Conservation (phyloP, 331 rosid genomes). For the Dryas integrifolia region DNA sequence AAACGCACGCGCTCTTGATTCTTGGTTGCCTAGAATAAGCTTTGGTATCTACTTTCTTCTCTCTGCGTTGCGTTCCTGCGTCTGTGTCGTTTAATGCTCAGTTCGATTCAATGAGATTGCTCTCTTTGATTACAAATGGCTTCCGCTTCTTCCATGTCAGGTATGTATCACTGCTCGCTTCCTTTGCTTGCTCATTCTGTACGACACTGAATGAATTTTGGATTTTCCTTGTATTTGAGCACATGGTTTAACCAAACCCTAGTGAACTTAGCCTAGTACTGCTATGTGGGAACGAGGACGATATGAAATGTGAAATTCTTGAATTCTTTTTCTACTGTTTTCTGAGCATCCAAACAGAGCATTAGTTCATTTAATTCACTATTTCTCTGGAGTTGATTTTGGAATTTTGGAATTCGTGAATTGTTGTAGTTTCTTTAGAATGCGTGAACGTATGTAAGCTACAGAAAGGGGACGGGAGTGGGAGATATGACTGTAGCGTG, state of each 20-base stretch:
- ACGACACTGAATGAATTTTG: constrained; percentile 5
- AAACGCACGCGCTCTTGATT: not conserved
- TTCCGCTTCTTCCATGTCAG: constrained; percentile 90
- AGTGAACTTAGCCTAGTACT: constrained; percentile 15
- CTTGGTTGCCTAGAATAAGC: not conserved
- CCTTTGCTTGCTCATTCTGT: constrained; percentile 17
- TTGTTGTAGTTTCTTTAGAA: constrained; percentile 83
- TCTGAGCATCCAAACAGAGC: constrained; percentile 17
- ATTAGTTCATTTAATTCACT: constrained; percentile 10
- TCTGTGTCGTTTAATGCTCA: constrained; percentile 46
- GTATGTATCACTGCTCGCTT: constrained; percentile 35
- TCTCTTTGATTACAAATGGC: constrained; percentile 59
- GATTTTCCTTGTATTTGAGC: constrained; percentile 15
- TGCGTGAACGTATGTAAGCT: constrained; percentile 81
- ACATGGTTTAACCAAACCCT: not conserved
- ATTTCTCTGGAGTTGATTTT: constrained; percentile 17
- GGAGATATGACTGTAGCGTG: constrained; percentile 73
- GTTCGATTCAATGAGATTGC: constrained; percentile 76
- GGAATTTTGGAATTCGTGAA: constrained; percentile 20
- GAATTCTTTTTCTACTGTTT: not conserved
- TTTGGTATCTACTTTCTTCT: not conserved
- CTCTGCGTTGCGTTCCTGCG: constrained; percentile 8
- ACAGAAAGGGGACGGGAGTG: constrained; percentile 71
- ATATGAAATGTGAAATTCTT: not conserved
- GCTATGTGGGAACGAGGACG: not conserved